Evolutionary conservation across 768 basidiomycete genomes (phyloP).

Genomic region (Leccinum variicolor): DNA sequence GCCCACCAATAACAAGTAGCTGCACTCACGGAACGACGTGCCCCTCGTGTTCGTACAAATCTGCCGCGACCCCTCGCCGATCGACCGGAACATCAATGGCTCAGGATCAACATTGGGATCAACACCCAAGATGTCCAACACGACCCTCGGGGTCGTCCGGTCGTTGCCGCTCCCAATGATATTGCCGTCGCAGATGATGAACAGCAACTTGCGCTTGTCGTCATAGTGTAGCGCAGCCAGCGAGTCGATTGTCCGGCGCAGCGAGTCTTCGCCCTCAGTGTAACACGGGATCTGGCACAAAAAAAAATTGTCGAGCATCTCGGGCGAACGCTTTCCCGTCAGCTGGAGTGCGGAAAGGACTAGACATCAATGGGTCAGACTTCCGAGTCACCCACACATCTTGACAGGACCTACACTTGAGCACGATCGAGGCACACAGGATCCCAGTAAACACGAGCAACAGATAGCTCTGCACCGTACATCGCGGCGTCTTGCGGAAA

Average conservation of each 20-base stretch:
- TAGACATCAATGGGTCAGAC: slow-evolving; percentile 30
- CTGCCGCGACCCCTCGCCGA: slow-evolving; percentile 86
- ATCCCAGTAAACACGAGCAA: slow-evolving; percentile 73
- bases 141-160: slow-evolving; percentile 87
- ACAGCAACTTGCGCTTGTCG: slow-evolving; percentile 91
- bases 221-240: slow-evolving; percentile 88
- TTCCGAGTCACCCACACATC: neutral
- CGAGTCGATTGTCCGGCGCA: slow-evolving; percentile 88
- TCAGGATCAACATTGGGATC: slow-evolving; percentile 90
- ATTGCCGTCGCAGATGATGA: slow-evolving; percentile 94
- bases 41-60: slow-evolving; percentile 91
- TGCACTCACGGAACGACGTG: slow-evolving; percentile 88
- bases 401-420: slow-evolving; percentile 71
- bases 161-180: slow-evolving; percentile 96
- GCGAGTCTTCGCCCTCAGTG: slow-evolving; percentile 93
- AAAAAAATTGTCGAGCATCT: slow-evolving; percentile 92
- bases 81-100: slow-evolving; percentile 85
- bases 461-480: slow-evolving; percentile 83
- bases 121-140: slow-evolving; percentile 87
- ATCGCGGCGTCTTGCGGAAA: slow-evolving; percentile 74
- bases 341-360: slow-evolving; percentile 91
- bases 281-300: slow-evolving; percentile 94
- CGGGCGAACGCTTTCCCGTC: slow-evolving; percentile 74
- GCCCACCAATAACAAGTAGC: neutral
- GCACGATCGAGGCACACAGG: slow-evolving; percentile 69